phyloP scores from a whole-genome alignment of 176 grass and related monocot genomes.

The Areca catechu region DNA sequence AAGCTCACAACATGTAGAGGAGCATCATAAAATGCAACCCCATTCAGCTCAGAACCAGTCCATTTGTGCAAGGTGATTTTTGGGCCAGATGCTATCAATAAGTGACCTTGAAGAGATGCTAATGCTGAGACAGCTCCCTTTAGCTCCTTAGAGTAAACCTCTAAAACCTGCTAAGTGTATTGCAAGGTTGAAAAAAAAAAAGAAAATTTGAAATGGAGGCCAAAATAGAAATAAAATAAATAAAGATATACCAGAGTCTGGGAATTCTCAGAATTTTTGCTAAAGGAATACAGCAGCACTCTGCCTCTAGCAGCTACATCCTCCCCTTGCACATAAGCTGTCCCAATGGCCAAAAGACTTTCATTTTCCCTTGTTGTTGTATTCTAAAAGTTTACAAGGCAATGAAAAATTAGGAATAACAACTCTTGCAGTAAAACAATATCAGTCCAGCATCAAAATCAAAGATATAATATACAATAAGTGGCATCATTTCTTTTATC shows the following conservation, averaged over 20 bases:
- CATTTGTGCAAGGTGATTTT: constrained; percentile 95
- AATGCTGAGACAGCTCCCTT: constrained; percentile 91
- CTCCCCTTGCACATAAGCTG: constrained; percentile 93
- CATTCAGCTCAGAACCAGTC: constrained; percentile 85
- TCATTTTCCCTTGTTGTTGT: constrained; percentile 85
- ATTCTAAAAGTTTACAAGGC: constrained; percentile 45
- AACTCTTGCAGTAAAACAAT: too few species aligned
- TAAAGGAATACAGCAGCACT: constrained; percentile 76
- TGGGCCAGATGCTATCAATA: constrained; percentile 85
- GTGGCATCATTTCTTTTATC: too few species aligned
- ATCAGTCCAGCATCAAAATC: too few species aligned
- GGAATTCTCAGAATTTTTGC: constrained; percentile 50
- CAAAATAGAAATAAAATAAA: too few species aligned
- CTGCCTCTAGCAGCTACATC: constrained; percentile 85
- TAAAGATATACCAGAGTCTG: constrained; percentile 58
- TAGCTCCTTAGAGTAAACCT: constrained; percentile 86
- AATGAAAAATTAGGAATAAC: constrained; percentile 15
- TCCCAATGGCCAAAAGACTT: constrained; percentile 72
- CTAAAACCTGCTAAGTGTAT: constrained; percentile 36
- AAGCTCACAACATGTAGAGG: constrained; percentile 96
- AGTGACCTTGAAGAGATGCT: constrained; percentile 94
- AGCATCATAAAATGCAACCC: constrained; percentile 93
- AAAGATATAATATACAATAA: too few species aligned
- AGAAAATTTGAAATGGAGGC: too few species aligned
- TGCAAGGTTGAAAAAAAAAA: too few species aligned